Conservation (phyloP, 805 yeast species). For the Cyberlindnera nakhonratchasimensis region DNA sequence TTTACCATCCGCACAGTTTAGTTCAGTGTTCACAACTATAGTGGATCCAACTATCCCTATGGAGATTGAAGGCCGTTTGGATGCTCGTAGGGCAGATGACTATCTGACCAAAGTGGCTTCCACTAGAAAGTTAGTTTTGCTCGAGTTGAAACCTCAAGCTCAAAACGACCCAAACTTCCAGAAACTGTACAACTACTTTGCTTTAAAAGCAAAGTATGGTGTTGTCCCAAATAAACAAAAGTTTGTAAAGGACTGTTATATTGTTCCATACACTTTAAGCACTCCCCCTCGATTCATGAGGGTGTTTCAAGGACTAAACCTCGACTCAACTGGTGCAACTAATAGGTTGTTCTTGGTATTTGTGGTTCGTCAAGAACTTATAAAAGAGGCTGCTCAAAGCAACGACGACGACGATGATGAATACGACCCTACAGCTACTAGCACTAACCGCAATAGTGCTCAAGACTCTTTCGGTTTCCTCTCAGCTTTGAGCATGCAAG, state of each 20-base stretch:
- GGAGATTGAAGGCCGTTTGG: slow-evolving; percentile 62
- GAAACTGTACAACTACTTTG: slow-evolving; percentile 33
- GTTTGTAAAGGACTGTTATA: slow-evolving; percentile 45
- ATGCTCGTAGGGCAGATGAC: slow-evolving; percentile 46
- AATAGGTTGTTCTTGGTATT: slow-evolving; percentile 20
- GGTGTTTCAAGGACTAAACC: slow-evolving; percentile 3
- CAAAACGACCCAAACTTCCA: slow-evolving; percentile 22
- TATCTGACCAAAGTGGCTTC: slow-evolving; percentile 48
- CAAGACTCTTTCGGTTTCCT: slow-evolving; percentile 19
- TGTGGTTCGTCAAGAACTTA: slow-evolving; percentile 24
- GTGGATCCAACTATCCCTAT: slow-evolving; percentile 32
- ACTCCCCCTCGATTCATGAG: slow-evolving; percentile 25
- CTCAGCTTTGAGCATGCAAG: slow-evolving; percentile 17
- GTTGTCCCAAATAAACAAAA: slow-evolving; percentile 39
- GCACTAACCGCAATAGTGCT: background rate
- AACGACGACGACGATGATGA: slow-evolving; percentile 3
- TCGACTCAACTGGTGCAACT: background rate
- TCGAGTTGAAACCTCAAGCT: slow-evolving; percentile 36
- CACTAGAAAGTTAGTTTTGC: slow-evolving; percentile 51
- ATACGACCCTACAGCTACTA: slow-evolving; percentile 2
- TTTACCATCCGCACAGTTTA: slow-evolving; percentile 26
- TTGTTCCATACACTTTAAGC: slow-evolving; percentile 31
- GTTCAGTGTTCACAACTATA: slow-evolving; percentile 12
- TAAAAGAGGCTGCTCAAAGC: slow-evolving; percentile 5
- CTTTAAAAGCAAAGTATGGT: slow-evolving; percentile 38